These are phyloP conservation scores for Nepenthes gracilis DNA, from an alignment of 148 eudicot species.

Conservation along the genomic window DNA sequence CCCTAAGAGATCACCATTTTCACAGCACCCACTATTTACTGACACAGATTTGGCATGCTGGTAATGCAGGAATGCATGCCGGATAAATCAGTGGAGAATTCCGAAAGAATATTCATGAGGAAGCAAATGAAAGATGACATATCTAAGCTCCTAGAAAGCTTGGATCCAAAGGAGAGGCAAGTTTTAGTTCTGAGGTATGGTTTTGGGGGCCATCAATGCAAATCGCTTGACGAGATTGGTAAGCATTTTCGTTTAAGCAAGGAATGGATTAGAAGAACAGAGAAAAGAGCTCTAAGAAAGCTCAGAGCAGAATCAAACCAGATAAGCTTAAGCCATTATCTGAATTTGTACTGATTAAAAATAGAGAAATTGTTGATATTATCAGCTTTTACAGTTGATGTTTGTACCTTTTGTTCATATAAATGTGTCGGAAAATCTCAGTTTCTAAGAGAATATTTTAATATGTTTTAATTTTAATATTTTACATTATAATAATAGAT, in stretches of 20 bases:
- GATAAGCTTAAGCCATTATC: constrained; percentile 39
- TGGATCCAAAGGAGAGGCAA: constrained; percentile 51
- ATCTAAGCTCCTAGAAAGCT: constrained; percentile 26
- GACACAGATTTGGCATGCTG: too few relatives aligned
- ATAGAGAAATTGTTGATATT: too few relatives aligned
- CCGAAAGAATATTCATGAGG: constrained; percentile 45
- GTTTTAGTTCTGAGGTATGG: constrained; percentile 60
- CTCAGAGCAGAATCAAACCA: constrained; percentile 33
- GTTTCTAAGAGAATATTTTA: too few relatives aligned
- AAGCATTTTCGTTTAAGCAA: constrained; percentile 58
- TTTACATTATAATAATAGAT: too few relatives aligned
- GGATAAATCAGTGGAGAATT: constrained; percentile 40
- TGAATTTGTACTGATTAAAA: constrained; percentile 16
- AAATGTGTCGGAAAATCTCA: too few relatives aligned
- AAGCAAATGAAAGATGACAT: constrained; percentile 51
- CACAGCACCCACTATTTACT: too few relatives aligned
- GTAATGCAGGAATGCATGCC: constrained; percentile 50
- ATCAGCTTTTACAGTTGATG: too few relatives aligned
- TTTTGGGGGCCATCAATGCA: constrained; percentile 42
- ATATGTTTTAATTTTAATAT: too few relatives aligned
- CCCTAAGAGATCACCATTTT: too few relatives aligned
- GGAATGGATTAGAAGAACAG: constrained; percentile 77
- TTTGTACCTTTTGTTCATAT: too few relatives aligned
- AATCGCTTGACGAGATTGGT: constrained; percentile 73
- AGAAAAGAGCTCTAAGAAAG: constrained; percentile 48